Evolutionary conservation across 179 eudicot species (phyloP).

Genomic region (Carnegiea gigantea): DNA sequence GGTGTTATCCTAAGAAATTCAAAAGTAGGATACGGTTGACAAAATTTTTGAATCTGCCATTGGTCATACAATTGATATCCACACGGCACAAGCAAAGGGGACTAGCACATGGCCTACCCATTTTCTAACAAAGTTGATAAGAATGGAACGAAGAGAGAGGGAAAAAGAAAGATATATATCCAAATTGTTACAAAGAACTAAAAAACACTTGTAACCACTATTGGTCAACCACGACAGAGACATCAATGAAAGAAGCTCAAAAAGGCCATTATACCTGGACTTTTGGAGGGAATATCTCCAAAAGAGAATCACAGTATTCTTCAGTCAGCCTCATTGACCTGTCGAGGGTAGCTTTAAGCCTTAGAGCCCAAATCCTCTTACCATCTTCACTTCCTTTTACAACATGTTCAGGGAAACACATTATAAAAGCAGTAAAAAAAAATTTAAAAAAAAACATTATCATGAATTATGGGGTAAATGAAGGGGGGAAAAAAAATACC

Average conservation of each 20-base stretch:
- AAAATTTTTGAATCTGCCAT: not conserved
- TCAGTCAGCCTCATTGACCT: conserved; percentile 88
- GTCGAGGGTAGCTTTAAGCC: conserved; percentile 96
- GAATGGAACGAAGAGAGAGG: not conserved
- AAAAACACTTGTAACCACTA: too few relatives aligned
- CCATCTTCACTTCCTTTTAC: conserved; percentile 78
- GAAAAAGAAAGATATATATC: not conserved
- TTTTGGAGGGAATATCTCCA: conserved; percentile 74
- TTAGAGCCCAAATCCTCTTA: conserved; percentile 77
- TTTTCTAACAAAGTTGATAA: not conserved
- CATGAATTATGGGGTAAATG: not conserved
- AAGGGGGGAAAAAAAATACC: conserved; percentile 37
- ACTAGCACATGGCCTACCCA: conserved; percentile 1
- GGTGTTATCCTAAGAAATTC: too few relatives aligned
- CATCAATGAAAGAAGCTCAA: not conserved
- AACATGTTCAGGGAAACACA: conserved; percentile 23
- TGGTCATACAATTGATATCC: not conserved
- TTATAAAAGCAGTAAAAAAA: conserved; percentile 11
- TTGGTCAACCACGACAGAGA: not conserved
- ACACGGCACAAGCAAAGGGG: not conserved
- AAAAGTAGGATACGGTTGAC: too few relatives aligned
- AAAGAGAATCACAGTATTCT: conserved; percentile 89
- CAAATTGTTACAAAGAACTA: too few relatives aligned
- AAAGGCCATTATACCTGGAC: conserved; percentile 54
- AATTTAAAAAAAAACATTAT: too few relatives aligned